Evolutionary conservation across 805 yeast species (phyloP).

Genomic region (Wickerhamiella spandovensis): DNA sequence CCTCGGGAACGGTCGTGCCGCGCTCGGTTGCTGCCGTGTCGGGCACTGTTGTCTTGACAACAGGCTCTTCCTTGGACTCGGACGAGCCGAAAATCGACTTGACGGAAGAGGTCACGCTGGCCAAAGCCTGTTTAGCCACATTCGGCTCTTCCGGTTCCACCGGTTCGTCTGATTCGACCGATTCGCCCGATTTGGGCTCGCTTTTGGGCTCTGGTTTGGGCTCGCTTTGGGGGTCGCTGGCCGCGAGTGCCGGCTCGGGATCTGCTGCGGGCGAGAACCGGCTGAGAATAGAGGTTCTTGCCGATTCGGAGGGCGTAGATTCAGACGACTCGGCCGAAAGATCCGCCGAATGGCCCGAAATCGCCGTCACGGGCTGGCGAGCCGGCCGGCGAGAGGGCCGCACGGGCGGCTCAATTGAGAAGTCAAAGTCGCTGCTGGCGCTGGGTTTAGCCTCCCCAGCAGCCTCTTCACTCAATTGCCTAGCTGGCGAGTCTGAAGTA

Average conservation of each 20-base stretch:
- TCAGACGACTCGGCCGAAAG: background rate
- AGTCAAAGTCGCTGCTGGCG: background rate
- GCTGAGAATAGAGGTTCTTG: background rate
- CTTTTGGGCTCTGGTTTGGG: too few relatives aligned
- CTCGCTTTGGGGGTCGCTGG: too few relatives aligned
- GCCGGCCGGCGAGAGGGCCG: background rate
- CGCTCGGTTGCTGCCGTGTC: too few relatives aligned
- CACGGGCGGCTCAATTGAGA: slow-evolving; percentile 1
- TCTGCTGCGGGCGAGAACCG: background rate
- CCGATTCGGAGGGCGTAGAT: background rate
- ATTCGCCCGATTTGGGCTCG: background rate
- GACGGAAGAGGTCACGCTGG: background rate
- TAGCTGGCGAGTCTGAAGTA: background rate
- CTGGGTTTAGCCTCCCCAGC: background rate
- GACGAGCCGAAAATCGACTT: background rate
- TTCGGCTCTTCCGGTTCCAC: background rate
- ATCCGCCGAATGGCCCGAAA: background rate
- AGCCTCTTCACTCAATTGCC: background rate
- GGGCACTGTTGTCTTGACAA: too few relatives aligned
- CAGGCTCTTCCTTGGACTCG: background rate
- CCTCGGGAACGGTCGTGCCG: too few relatives aligned
- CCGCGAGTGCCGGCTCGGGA: too few relatives aligned
- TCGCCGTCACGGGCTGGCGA: background rate
- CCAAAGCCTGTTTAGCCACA: background rate
- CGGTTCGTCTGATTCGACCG: background rate